Base-by-base conservation (phyloP, 768 basidiomycete species). In the Russula ochroleuca region DNA sequence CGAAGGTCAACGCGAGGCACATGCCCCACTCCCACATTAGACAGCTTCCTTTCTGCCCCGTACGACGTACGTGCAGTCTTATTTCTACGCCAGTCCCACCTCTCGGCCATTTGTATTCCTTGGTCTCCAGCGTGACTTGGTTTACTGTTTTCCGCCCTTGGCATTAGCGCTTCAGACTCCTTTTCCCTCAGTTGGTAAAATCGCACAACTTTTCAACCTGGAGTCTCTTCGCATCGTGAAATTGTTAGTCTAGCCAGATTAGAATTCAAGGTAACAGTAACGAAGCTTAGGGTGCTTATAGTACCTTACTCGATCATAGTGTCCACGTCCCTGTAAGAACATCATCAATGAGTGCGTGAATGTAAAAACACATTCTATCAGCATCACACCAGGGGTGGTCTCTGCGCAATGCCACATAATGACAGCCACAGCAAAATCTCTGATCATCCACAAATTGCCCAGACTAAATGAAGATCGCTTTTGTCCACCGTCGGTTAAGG, bases 131-230 rank as follows among this genome's bases (percentile, higher is more conserved):
- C 48, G 23, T 95, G 93, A 93, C 82, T 94, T 19, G 68, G 85
- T 31, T 97, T 98, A 78, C 85, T 98, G 59, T 98, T 98, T 78
- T 94, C 94, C 23, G 94, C 91, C 40, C 87, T 98, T 41, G 94
- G 94, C 4, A 97, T 97, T 73, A 88, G 87, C 67, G 94, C 95
- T 5, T 90, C 94, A 17, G 96, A 98, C 75, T 98, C 98, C 77
- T 98, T 98, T 80, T 94, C 91, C 28, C 57, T 95, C 95, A 1
- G 98, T 73, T 82, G 7, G 35, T 35, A 92, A 95, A 1, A 88
- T 98, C 37, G 86, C 96, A 0, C 83, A 87, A 55, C 77, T 91
- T 5, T 82, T 99, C 5, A 90, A 94, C 0, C 75, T 98, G 47
- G 90, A 91, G 35, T 28, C 35, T 5, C 35, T 35, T 35, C 7